A percentile compares a stretch with the other conserved stretches of the same genome.
Evolutionary conservation across 2,329 filamentous ascomycete genomes (phyloP).

Genomic region (Aspergillus ruber): DNA sequence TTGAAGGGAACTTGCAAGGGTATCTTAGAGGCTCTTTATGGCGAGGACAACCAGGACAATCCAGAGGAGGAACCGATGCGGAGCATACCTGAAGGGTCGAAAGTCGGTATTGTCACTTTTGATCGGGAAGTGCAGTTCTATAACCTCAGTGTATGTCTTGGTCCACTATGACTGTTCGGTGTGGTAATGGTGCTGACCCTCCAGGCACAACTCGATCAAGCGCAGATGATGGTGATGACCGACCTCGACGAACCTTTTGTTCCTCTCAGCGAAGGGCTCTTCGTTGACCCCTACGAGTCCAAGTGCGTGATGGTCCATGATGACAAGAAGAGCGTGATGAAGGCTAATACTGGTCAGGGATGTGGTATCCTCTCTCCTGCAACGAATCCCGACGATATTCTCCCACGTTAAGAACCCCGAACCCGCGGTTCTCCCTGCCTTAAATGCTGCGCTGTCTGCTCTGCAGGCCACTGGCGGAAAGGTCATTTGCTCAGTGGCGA

Average conservation of each 20-base stretch:
- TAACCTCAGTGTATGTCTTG: conserved; percentile 68
- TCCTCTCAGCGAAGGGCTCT: conserved; percentile 81
- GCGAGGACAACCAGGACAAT: conserved; percentile 52
- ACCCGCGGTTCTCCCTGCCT: conserved; percentile 73
- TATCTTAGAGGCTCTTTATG: conserved; percentile 78
- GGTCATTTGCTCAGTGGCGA: conserved; percentile 77
- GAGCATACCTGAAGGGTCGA: conserved; percentile 68
- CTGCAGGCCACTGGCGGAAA: conserved; percentile 85
- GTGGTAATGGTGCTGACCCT: conserved; percentile 7
- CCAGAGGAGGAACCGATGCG: conserved; percentile 48
- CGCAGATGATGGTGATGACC: conserved; percentile 98
- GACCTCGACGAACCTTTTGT: conserved; percentile 96
- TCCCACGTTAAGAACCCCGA: conserved; percentile 83
- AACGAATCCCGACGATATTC: conserved; percentile 77
- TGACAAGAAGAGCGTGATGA: not conserved
- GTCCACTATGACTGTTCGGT: conserved; percentile 6
- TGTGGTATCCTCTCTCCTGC: conserved; percentile 82
- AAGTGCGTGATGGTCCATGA: conserved; percentile 46
- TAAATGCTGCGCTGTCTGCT: conserved; percentile 78
- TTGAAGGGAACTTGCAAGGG: conserved; percentile 86
- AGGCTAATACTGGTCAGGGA: conserved; percentile 36
- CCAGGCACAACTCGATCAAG: conserved; percentile 68
- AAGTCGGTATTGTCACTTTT: conserved; percentile 90
- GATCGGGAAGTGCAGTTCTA: conserved; percentile 98
- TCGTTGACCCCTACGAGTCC: conserved; percentile 89